phyloP scores from a whole-genome alignment of 257 asterid species.

The Solanum medicagineum region DNA sequence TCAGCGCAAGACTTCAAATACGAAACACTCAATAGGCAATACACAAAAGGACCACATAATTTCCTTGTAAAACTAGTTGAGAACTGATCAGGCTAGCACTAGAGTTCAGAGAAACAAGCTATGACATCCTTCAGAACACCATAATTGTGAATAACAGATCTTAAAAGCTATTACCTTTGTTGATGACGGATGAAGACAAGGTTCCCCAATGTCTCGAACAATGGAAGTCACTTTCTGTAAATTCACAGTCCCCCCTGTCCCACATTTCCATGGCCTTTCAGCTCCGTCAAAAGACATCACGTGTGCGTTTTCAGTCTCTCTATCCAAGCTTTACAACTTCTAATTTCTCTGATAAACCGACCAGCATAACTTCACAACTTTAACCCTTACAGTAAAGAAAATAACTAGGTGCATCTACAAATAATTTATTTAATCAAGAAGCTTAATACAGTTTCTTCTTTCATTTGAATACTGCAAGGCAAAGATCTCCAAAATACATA shows the following conservation, averaged over 20 bases:
- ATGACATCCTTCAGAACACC: background rate
- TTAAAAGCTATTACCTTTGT: conserved; percentile 61
- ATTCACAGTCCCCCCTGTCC: conserved; percentile 54
- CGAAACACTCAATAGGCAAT: background rate
- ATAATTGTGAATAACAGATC: background rate
- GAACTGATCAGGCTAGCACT: background rate
- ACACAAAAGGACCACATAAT: background rate
- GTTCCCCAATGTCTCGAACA: conserved; percentile 92
- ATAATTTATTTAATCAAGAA: background rate
- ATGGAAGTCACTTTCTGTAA: conserved; percentile 75
- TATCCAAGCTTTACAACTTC: background rate
- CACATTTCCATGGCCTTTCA: conserved; percentile 85
- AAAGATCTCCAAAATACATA: background rate
- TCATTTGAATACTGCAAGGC: background rate
- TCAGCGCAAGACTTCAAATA: background rate
- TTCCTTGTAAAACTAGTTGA: background rate
- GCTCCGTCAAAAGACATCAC: conserved; percentile 80
- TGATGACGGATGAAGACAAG: conserved; percentile 84
- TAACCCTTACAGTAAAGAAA: background rate
- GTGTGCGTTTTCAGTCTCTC: conserved; percentile 8
- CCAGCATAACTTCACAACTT: background rate
- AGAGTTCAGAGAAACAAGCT: background rate
- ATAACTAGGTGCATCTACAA: background rate
- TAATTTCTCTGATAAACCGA: background rate
- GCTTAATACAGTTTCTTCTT: background rate